phyloP scores from a whole-genome alignment of 306 rosid species.

The Begonia peltatifolia region DNA sequence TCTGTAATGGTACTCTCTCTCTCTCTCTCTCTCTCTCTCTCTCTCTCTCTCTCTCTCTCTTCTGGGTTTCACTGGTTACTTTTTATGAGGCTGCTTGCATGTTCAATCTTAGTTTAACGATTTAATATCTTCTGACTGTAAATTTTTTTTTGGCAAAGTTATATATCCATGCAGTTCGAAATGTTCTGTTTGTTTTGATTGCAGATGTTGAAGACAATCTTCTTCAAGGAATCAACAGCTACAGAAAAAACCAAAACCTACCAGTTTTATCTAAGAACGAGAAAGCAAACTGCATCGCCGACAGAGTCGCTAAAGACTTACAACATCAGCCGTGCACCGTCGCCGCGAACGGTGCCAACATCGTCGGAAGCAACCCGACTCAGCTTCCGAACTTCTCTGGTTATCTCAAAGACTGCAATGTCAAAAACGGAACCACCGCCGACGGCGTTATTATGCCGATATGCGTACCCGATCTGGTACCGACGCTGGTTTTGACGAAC shows the following conservation, averaged over 20 bases:
- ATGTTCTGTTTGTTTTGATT: not conserved
- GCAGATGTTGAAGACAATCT: slow-evolving; percentile 39
- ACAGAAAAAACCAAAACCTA: slow-evolving; percentile 26
- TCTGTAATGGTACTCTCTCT: no score
- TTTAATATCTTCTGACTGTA: no score
- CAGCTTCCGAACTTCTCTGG: slow-evolving; percentile 6
- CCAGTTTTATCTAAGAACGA: slow-evolving; percentile 17
- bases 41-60: no score
- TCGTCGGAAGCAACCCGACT: slow-evolving; percentile 4
- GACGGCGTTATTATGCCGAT: slow-evolving; percentile 25
- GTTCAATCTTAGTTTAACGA: no score
- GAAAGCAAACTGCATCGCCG: slow-evolving; percentile 47
- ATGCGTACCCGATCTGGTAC: slow-evolving; percentile 18
- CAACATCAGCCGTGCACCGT: slow-evolving; percentile 26
- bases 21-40: no score
- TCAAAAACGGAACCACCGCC: slow-evolving; percentile 11
- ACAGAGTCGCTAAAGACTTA: slow-evolving; percentile 30
- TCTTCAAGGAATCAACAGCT: slow-evolving; percentile 50
- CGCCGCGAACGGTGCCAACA: slow-evolving; percentile 16
- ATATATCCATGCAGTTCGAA: no score
- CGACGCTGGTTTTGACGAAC: slow-evolving; percentile 19
- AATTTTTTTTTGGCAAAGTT: no score
- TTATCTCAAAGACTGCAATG: slow-evolving; percentile 14
- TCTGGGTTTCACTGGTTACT: no score
- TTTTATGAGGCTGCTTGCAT: no score